A percentile compares a stretch with the other conserved stretches of the same genome.
phyloP scores from a whole-genome alignment of 768 basidiomycete genomes.

The Tricholomella constricta region DNA sequence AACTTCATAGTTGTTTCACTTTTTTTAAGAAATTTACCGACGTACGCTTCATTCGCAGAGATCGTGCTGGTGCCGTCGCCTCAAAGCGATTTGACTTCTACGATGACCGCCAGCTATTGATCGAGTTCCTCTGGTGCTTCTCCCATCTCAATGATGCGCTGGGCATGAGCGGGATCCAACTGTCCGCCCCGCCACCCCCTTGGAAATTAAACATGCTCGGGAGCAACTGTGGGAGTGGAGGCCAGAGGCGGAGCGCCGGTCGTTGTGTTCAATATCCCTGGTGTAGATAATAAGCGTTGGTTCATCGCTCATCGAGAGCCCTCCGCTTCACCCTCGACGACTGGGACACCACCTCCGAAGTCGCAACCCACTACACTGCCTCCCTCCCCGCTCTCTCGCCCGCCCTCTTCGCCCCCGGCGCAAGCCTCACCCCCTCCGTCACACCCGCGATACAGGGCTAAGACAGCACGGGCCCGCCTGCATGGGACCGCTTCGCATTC shows the following conservation, averaged over 20 bases:
- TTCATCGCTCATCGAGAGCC: no score
- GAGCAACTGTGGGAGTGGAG: not conserved
- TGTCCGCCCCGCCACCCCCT: constrained; percentile 14
- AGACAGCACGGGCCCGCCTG: constrained; percentile 18
- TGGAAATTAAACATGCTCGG: constrained; percentile 3
- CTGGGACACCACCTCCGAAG: constrained; percentile 29
- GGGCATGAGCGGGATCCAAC: constrained; percentile 29
- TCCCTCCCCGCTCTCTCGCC: constrained; percentile 41
- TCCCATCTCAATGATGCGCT: constrained; percentile 9
- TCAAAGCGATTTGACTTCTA: constrained; percentile 27
- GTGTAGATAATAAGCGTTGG: not conserved
- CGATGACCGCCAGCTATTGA: constrained; percentile 16
- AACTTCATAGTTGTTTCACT: no score
- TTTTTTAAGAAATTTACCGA: no score
- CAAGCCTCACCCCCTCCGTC: constrained; percentile 3
- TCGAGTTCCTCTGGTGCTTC: constrained; percentile 33
- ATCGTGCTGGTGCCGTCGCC: constrained; percentile 35
- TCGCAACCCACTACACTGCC: constrained; percentile 49
- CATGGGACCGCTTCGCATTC: constrained; percentile 67
- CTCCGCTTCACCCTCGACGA: constrained; percentile 16
- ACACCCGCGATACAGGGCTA: not conserved
- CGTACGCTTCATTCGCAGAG: constrained; percentile 34
- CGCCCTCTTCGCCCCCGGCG: constrained; percentile 11
- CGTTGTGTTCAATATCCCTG: constrained; percentile 11
- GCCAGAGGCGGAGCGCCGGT: not conserved